Evolutionary conservation across 2,329 filamentous ascomycete species (phyloP).

Genomic region (Monosporascus ibericus): DNA sequence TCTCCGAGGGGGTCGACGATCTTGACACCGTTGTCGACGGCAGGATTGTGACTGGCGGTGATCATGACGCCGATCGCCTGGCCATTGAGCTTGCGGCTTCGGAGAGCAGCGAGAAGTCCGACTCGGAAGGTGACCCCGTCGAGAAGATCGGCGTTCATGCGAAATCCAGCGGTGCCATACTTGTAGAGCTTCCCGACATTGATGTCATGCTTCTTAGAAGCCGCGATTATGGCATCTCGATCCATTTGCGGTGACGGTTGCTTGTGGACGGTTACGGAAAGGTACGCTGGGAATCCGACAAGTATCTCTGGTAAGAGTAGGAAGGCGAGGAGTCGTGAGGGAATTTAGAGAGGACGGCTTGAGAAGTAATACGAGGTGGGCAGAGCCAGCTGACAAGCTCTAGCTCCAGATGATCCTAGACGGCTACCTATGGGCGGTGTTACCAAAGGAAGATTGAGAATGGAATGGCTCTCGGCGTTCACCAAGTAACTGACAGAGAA

Average conservation of each 20-base stretch:
- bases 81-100: conserved; percentile 82
- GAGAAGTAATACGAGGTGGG: background rate
- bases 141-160: conserved; percentile 70
- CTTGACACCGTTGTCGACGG: conserved; percentile 88
- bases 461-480: background rate
- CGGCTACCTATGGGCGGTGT: background rate
- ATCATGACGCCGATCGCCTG: conserved; percentile 96
- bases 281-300: too few species aligned
- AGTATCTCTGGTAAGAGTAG: too few species aligned
- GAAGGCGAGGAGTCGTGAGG: too few species aligned
- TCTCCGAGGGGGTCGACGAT: conserved; percentile 96
- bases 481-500: background rate
- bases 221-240: conserved; percentile 47
- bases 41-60: conserved; percentile 88
- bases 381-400: background rate
- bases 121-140: conserved; percentile 91
- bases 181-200: conserved; percentile 51
- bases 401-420: background rate
- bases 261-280: too few species aligned
- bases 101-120: conserved; percentile 79
- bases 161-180: conserved; percentile 63
- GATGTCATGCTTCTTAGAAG: conserved; percentile 58
- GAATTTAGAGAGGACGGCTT: background rate
- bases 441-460: background rate
- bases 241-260: conserved; percentile 34